Conservation (phyloP, 768 basidiomycete genomes). For the Asterophora lycoperdoides region DNA sequence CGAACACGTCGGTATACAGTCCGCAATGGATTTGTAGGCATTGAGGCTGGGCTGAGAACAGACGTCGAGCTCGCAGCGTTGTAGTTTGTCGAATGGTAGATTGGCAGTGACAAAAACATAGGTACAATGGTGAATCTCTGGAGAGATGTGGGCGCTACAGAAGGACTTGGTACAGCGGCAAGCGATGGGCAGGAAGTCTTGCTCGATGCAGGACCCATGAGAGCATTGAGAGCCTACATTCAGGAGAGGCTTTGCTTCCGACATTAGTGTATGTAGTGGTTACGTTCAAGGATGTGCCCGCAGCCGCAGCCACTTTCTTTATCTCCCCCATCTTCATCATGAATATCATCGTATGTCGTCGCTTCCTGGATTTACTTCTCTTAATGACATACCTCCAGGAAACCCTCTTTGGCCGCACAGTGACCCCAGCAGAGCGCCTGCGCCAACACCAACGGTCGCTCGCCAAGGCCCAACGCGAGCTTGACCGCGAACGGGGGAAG, state of each 20-base stretch:
- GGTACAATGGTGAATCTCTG: constrained; percentile 58
- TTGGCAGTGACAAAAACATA: constrained; percentile 6
- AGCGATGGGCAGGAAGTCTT: constrained; percentile 76
- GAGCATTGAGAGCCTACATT: constrained; percentile 65
- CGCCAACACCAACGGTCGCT: constrained; percentile 95
- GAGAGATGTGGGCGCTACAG: constrained; percentile 60
- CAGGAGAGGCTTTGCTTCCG: constrained; percentile 36
- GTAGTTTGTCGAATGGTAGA: constrained; percentile 28
- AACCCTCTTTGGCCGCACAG: constrained; percentile 88
- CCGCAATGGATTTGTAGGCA: constrained; percentile 28
- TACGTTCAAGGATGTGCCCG: background rate
- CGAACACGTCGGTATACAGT: constrained; percentile 38
- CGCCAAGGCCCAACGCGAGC: constrained; percentile 95
- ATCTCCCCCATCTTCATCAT: constrained; percentile 35
- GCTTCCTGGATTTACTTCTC: background rate
- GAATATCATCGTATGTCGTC: constrained; percentile 70
- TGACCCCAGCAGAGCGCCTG: constrained; percentile 94
- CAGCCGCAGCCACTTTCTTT: constrained; percentile 12
- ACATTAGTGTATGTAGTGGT: constrained; percentile 11
- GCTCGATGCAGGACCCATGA: constrained; percentile 48
- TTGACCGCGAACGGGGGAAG: constrained; percentile 92
- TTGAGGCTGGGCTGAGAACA: constrained; percentile 58
- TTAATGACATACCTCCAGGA: constrained; percentile 51
- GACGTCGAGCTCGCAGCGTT: constrained; percentile 44
- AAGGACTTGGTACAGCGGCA: constrained; percentile 59